phyloP scores from a whole-genome alignment of 2,329 filamentous ascomycete genomes.

The Blastomyces gilchristii region DNA sequence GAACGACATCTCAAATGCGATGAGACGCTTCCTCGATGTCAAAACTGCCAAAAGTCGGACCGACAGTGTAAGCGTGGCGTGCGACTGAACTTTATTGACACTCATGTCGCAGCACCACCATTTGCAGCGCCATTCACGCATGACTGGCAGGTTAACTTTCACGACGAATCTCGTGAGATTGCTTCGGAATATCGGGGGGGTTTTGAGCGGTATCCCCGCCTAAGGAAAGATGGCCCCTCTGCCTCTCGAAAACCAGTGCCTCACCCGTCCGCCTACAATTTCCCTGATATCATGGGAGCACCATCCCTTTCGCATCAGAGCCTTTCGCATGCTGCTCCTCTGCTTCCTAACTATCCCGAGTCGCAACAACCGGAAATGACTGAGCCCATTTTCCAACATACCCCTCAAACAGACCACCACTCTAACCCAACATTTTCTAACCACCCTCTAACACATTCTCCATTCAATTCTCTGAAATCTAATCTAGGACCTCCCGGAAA shows the following conservation, averaged over 20 bases:
- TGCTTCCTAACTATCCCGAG: slow-evolving; percentile 40
- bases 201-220: slow-evolving; percentile 56
- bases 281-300: slow-evolving; percentile 23
- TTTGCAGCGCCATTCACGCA: slow-evolving; percentile 47
- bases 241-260: slow-evolving; percentile 8
- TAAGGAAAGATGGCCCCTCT: slow-evolving; percentile 32
- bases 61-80: slow-evolving; percentile 77
- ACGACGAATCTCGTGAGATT: slow-evolving; percentile 81
- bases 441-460: slow-evolving; percentile 26
- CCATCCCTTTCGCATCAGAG: slow-evolving; percentile 37
- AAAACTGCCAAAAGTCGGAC: slow-evolving; percentile 83
- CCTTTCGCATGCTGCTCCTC: slow-evolving; percentile 43
- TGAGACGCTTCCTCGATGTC: slow-evolving; percentile 54
- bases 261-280: slow-evolving; percentile 20
- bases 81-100: slow-evolving; percentile 84
- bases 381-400: slow-evolving; percentile 22
- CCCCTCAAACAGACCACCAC: slow-evolving; percentile 17
- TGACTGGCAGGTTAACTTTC: slow-evolving; percentile 66
- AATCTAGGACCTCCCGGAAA: slow-evolving; percentile 35
- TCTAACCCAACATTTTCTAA: slow-evolving; percentile 23
- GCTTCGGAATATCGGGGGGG: slow-evolving; percentile 84
- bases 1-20: slow-evolving; percentile 89
- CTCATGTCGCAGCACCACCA: slow-evolving; percentile 59
- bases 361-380: slow-evolving; percentile 28
- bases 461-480: slow-evolving; percentile 30